Conservation (phyloP, 768 basidiomycete species). For the Boletus reticulatus region DNA sequence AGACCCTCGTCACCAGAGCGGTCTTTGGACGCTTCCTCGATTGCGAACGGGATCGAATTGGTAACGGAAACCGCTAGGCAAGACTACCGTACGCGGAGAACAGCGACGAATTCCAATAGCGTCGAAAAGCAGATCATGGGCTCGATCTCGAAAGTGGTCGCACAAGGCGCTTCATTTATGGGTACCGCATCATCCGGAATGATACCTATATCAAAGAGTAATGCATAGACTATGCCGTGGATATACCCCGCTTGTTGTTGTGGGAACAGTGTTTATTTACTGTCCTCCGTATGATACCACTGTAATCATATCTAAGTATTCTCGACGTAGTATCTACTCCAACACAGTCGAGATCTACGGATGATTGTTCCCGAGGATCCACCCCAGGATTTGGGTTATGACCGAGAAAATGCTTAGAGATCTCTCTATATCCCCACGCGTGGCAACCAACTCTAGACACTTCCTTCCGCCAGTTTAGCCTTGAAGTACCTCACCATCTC, state of each 20-base stretch:
- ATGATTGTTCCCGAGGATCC: neutral
- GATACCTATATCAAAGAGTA: slow-evolving; percentile 12
- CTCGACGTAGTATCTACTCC: slow-evolving; percentile 10
- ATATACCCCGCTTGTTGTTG: neutral
- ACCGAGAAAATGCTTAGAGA: neutral
- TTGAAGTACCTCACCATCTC: slow-evolving; percentile 96
- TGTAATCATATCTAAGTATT: slow-evolving; percentile 6
- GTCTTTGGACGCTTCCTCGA: slow-evolving; percentile 23
- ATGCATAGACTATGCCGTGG: neutral
- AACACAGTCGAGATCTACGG: slow-evolving; percentile 7
- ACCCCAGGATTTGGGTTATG: neutral
- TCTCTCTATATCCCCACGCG: neutral
- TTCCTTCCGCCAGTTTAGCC: slow-evolving; percentile 83
- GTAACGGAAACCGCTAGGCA: slow-evolving; percentile 36
- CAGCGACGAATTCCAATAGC: slow-evolving; percentile 34
- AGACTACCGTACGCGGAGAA: slow-evolving; percentile 41
- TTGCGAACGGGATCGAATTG: slow-evolving; percentile 38
- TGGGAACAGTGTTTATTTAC: slow-evolving; percentile 17
- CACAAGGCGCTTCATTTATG: slow-evolving; percentile 22
- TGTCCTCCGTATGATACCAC: slow-evolving; percentile 10
- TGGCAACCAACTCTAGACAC: slow-evolving; percentile 43
- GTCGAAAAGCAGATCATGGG: slow-evolving; percentile 53
- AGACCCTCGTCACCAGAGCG: slow-evolving; percentile 25
- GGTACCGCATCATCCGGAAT: neutral
- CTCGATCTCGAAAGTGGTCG: slow-evolving; percentile 53